Conservation (phyloP, 2,329 filamentous ascomycete species). For the Ophiostoma ulmi region DNA sequence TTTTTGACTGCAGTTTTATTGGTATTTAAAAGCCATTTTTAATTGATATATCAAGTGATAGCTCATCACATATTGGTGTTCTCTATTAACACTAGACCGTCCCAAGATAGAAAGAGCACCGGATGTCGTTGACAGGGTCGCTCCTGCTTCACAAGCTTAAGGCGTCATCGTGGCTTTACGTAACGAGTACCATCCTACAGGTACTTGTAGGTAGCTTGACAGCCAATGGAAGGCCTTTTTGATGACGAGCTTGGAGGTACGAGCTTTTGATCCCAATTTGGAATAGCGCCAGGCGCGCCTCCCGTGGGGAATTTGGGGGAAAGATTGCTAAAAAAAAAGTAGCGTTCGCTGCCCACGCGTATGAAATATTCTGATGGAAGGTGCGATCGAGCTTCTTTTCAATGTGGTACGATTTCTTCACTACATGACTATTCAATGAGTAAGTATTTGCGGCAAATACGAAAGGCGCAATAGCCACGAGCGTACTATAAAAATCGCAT, state of each 20-base stretch:
- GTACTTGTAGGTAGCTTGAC: not conserved
- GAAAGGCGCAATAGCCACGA: not conserved
- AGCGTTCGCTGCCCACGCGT: too few species aligned
- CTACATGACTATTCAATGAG: too few species aligned
- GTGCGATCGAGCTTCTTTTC: not conserved
- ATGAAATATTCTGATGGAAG: not conserved
- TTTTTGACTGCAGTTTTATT: not conserved
- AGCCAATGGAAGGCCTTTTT: constrained; percentile 1
- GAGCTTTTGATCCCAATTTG: not conserved
- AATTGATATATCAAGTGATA: not conserved
- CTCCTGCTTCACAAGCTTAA: not conserved
- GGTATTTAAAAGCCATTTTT: not conserved
- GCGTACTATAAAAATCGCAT: not conserved
- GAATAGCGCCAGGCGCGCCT: not conserved
- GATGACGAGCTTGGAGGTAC: constrained; percentile 11
- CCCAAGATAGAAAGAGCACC: not conserved
- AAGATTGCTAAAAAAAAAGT: not conserved
- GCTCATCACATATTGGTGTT: not conserved
- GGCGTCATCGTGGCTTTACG: constrained; percentile 12
- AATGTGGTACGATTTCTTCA: not conserved
- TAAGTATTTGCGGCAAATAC: not conserved
- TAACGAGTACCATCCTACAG: constrained; percentile 1
- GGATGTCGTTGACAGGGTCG: not conserved
- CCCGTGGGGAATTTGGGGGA: not conserved
- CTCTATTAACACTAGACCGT: not conserved